These are phyloP conservation scores for Fusarium sp. DNA, from an alignment of 2,329 filamentous ascomycete genomes.

Conservation along the genomic window DNA sequence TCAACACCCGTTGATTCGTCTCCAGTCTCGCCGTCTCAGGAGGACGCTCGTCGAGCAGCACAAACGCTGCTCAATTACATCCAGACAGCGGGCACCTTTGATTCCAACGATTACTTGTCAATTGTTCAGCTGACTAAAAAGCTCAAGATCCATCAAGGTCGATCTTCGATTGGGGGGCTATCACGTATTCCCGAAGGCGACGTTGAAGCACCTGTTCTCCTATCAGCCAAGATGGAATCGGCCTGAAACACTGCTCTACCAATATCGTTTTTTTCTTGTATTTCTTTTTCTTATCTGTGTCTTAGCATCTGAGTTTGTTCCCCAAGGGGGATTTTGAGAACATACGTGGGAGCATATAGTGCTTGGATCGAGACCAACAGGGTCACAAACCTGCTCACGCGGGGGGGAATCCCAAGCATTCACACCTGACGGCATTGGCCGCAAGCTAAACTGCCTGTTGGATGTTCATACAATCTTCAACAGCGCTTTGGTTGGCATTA, in stretches of 20 bases:
- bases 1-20: constrained; percentile 63
- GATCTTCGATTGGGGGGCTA: constrained; percentile 61
- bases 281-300: constrained; percentile 26
- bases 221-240: constrained; percentile 51
- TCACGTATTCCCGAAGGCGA: constrained; percentile 71
- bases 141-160: constrained; percentile 72
- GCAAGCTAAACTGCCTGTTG: constrained; percentile 14
- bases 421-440: constrained; percentile 1
- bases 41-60: constrained; percentile 86
- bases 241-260: constrained; percentile 36
- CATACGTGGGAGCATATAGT: constrained; percentile 9
- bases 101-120: constrained; percentile 81
- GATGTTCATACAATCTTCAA: not conserved
- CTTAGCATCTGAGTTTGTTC: constrained; percentile 31
- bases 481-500: not conserved
- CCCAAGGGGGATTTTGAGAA: constrained; percentile 5
- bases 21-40: constrained; percentile 79
- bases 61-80: constrained; percentile 87
- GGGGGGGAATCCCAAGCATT: constrained; percentile 14
- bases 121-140: constrained; percentile 90
- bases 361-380: constrained; percentile 13
- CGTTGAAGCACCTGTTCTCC: constrained; percentile 58
- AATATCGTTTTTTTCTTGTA: constrained; percentile 8
- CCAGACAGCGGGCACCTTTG: constrained; percentile 77
- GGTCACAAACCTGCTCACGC: constrained; percentile 25